Conservation (phyloP, 352 stramenopile genomes). For the Phytophthora kernoviae region DNA sequence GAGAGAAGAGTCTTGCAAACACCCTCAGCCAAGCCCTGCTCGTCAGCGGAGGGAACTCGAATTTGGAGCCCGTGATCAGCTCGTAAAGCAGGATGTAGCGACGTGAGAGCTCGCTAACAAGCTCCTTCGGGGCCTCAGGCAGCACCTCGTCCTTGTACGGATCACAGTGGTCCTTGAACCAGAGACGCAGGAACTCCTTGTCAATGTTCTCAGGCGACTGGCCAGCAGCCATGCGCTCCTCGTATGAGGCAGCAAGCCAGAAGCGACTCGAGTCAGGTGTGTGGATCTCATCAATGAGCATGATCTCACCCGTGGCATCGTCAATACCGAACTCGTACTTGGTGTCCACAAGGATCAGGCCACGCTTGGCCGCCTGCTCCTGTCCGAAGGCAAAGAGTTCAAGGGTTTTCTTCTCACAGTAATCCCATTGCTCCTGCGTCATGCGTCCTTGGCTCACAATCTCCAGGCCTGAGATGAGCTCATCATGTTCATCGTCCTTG, state of each 20-base stretch:
- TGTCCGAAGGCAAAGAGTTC: constrained; percentile 94
- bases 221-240: constrained; percentile 83
- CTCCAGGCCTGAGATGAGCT: constrained; percentile 95
- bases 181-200: constrained; percentile 99
- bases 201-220: constrained; percentile 99
- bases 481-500: constrained; percentile 98
- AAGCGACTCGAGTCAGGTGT: constrained; percentile 98
- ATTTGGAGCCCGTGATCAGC: constrained; percentile 97
- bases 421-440: constrained; percentile 96
- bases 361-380: constrained; percentile 88
- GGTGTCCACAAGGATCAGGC: constrained; percentile 99
- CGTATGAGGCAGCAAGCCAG: constrained; percentile 92
- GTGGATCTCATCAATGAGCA: constrained; percentile 99
- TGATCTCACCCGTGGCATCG: constrained; percentile 89
- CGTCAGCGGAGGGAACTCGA: constrained; percentile 80
- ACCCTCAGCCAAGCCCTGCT: constrained; percentile 56
- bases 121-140: constrained; percentile 95
- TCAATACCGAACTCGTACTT: constrained; percentile 93
- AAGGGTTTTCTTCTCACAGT: constrained; percentile 92
- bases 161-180: constrained; percentile 98
- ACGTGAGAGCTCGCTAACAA: constrained; percentile 96
- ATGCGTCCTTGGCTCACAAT: constrained; percentile 95
- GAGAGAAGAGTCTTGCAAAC: constrained; percentile 39
- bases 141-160: constrained; percentile 97
- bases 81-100: constrained; percentile 99